These are phyloP conservation scores for Citrullus amarus DNA, from an alignment of 306 rosid species.

Conservation along the genomic window DNA sequence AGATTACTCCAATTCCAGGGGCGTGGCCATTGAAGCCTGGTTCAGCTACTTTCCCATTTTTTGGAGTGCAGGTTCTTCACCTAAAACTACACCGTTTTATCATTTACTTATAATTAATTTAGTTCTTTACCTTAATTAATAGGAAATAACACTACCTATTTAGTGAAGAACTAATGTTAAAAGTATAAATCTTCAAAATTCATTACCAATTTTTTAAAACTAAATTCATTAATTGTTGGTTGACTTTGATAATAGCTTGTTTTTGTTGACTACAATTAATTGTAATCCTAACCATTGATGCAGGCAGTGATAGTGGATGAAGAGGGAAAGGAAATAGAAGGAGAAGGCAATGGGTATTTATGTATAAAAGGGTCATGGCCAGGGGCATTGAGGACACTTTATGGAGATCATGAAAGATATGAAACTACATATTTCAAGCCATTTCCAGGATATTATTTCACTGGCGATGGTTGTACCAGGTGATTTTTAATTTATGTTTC, in stretches of 20 bases:
- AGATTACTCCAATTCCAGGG: slow-evolving; percentile 96
- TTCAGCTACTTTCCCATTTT: slow-evolving; percentile 95
- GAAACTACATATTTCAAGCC: slow-evolving; percentile 96
- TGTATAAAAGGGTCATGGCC: slow-evolving; percentile 91
- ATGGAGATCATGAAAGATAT: slow-evolving; percentile 85
- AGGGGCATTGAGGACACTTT: slow-evolving; percentile 92
- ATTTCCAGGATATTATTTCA: slow-evolving; percentile 85
- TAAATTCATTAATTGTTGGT: too few relatives aligned
- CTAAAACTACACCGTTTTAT: neutral
- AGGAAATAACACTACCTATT: too few relatives aligned
- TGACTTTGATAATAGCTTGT: too few relatives aligned
- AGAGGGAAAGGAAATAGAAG: slow-evolving; percentile 82
- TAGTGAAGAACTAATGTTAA: too few relatives aligned
- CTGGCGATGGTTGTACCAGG: slow-evolving; percentile 98
- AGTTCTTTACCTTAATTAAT: too few relatives aligned
- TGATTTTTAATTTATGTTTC: neutral
- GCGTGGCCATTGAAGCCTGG: slow-evolving; percentile 99
- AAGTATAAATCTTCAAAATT: too few relatives aligned
- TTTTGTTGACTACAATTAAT: too few relatives aligned
- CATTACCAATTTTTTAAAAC: too few relatives aligned
- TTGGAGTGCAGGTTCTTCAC: slow-evolving; percentile 75
- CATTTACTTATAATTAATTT: too few relatives aligned
- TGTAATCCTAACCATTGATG: neutral
- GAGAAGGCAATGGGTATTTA: slow-evolving; percentile 85
- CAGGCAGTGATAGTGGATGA: slow-evolving; percentile 45